Evolutionary conservation across 1,284 basidiomycete genomes (phyloP), one percentile per base, ranked within the genome.

Genomic region (Irpex sp.): DNA sequence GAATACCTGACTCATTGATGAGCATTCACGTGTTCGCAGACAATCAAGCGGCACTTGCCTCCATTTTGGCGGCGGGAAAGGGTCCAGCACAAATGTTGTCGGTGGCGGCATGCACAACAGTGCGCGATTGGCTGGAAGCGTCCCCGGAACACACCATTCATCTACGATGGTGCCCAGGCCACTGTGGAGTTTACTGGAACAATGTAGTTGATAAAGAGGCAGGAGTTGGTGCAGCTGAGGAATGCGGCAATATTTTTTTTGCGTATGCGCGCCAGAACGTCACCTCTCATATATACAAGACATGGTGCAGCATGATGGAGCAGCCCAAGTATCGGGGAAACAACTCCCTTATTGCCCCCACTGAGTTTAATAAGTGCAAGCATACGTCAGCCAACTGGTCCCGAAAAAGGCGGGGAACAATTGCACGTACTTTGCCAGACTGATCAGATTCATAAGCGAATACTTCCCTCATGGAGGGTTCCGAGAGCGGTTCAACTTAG

Each of bases 391-490:
- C 54, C 1, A 61, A 61, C 47, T 61, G 61, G 61, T 61, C 50
- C 55, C 35, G 57, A 33, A 5, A n/a, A 19, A 49, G 11, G 56
- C 39, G 46, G 2, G 61, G 61, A 33, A 15, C 21, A 4, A 33
- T 9, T 21, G 17, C 19, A 4, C 26, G 2, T 37, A 47, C 46
- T 36, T 61, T 3, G 54, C 61, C 2, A 54, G 56, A 33, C 43
- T 61, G 26, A 33, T 53, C 2, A 55, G 61, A 9, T 61, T 61
- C 46, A 33, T 17, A 5, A 58, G 55, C 47, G 61, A 55, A n/a
- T 55, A 61, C 46, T 61, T 61, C 46, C 61, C 61, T 26, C 61
- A 61, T 26, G 61, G 61, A 7, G 33, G 17, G 11, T 61, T 49
- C 55, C 55, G 61, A 7, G 61, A 61, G 33, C 9, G 56, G 3